Evolutionary conservation across 31 red algal genomes (phyloP).

Genomic region (Odonthalia washingtoniensis): DNA sequence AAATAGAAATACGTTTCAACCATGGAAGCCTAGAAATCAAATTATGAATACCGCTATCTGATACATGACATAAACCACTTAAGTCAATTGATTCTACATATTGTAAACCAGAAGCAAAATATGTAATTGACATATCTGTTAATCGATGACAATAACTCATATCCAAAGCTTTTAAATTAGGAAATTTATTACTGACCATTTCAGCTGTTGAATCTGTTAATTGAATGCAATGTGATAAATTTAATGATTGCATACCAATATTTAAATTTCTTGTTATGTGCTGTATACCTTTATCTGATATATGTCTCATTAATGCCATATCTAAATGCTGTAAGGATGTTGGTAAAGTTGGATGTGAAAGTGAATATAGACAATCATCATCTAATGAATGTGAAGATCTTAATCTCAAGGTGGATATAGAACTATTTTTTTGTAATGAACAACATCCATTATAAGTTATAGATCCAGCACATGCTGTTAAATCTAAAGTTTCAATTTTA

Average conservation of each 20-base stretch:
- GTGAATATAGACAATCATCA: slow-evolving; percentile 35
- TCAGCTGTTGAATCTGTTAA: slow-evolving; percentile 35
- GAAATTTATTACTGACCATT: neutral
- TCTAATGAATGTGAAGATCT: slow-evolving; percentile 1
- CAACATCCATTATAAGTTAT: slow-evolving; percentile 10
- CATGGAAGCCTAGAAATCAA: neutral
- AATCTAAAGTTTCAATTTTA: neutral
- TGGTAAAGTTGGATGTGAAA: slow-evolving; percentile 14
- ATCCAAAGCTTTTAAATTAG: slow-evolving; percentile 43
- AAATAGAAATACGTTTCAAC: neutral
- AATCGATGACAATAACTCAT: slow-evolving; percentile 44
- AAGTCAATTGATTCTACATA: neutral
- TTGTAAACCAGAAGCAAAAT: neutral
- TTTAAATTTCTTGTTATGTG: neutral
- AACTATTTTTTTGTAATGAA: neutral
- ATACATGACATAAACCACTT: neutral
- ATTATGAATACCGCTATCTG: neutral
- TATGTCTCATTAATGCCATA: slow-evolving; percentile 27
- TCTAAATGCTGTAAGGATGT: slow-evolving; percentile 32
- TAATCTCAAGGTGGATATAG: slow-evolving; percentile 23
- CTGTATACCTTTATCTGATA: slow-evolving; percentile 40
- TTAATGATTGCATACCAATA: slow-evolving; percentile 34
- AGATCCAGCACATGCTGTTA: slow-evolving; percentile 29
- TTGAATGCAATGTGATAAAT: slow-evolving; percentile 52
- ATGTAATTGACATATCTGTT: slow-evolving; percentile 29